Percentiles rank a stretch among this genome's conserved stretches.
Conservation (phyloP, 495 filamentous ascomycete genomes). For the Penicillium egyptiacum region DNA sequence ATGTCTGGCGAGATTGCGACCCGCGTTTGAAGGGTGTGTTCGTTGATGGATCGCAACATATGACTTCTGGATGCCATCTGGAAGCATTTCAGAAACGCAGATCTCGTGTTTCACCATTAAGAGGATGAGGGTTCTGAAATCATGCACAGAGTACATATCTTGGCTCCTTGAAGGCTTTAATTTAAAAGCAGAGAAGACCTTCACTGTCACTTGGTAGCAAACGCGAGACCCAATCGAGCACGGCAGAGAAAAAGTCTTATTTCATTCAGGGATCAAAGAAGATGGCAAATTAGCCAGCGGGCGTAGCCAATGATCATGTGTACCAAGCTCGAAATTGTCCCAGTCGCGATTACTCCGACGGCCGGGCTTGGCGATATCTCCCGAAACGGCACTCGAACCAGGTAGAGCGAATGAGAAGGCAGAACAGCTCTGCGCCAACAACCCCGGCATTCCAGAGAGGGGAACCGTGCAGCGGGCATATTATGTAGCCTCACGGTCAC, state of each 20-base stretch:
- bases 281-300: not conserved
- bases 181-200: not conserved
- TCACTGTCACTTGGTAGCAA: not conserved
- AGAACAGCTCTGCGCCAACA: conserved; percentile 2
- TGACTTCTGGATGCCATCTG: not conserved
- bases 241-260: not conserved
- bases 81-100: conserved; percentile 1
- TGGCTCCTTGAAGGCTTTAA: not conserved
- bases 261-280: not conserved
- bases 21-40: not conserved
- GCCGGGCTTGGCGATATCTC: conserved; percentile 17
- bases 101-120: conserved; percentile 14
- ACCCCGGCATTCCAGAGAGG: conserved; percentile 10
- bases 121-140: not conserved
- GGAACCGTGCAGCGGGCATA: conserved; percentile 18
- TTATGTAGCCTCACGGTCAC: not conserved
- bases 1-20: conserved; percentile 2
- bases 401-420: conserved; percentile 16
- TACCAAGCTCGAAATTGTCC: not conserved
- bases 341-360: conserved; percentile 3
- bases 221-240: not conserved
- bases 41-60: not conserved
- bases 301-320: not conserved
- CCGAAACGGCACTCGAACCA: conserved; percentile 14
- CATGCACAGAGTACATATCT: not conserved